Percentiles rank a stretch among this genome's conserved stretches.
These are phyloP conservation scores for Microbotryum intermedium DNA, from an alignment of 1,284 basidiomycete species.

Conservation along the genomic window DNA sequence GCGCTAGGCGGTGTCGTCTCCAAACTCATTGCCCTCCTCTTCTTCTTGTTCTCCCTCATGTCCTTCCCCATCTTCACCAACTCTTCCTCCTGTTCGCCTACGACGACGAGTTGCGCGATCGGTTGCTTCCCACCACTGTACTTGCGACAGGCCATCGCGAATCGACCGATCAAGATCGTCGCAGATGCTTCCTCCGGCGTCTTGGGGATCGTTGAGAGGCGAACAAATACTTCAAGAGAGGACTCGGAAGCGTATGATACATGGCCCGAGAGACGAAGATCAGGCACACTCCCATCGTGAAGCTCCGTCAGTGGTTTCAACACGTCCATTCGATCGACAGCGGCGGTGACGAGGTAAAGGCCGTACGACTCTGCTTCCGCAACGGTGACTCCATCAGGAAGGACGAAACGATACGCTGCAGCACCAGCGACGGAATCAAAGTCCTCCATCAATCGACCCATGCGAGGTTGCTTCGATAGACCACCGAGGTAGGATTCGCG, in stretches of 20 bases:
- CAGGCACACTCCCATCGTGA: constrained; percentile 29
- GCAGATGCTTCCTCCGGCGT: constrained; percentile 13
- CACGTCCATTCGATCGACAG: constrained; percentile 37
- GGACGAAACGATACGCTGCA: constrained; percentile 38
- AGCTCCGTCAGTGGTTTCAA: constrained; percentile 31
- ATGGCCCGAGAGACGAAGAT: constrained; percentile 32
- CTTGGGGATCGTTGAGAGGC: constrained; percentile 36
- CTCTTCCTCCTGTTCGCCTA: constrained; percentile 33
- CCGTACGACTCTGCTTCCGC: constrained; percentile 31
- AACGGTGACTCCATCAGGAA: constrained; percentile 34
- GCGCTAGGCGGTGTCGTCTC: constrained; percentile 37
- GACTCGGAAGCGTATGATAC: constrained; percentile 34
- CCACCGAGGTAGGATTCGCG: constrained; percentile 40
- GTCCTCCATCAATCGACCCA: constrained; percentile 40
- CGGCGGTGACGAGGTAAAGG: constrained; percentile 41
- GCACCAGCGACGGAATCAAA: constrained; percentile 39
- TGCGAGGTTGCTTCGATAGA: constrained; percentile 33
- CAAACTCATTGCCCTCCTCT: constrained; percentile 6
- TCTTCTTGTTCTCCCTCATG: constrained; percentile 25
- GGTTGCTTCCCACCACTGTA: constrained; percentile 31
- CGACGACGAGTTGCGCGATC: constrained; percentile 34
- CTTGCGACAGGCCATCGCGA: constrained; percentile 39
- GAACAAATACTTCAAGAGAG: constrained; percentile 40
- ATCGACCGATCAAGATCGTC: constrained; percentile 39
- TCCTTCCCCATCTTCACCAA: constrained; percentile 37